Base-by-base conservation (phyloP, 1,284 basidiomycete genomes). In the Phlebopus sp. region DNA sequence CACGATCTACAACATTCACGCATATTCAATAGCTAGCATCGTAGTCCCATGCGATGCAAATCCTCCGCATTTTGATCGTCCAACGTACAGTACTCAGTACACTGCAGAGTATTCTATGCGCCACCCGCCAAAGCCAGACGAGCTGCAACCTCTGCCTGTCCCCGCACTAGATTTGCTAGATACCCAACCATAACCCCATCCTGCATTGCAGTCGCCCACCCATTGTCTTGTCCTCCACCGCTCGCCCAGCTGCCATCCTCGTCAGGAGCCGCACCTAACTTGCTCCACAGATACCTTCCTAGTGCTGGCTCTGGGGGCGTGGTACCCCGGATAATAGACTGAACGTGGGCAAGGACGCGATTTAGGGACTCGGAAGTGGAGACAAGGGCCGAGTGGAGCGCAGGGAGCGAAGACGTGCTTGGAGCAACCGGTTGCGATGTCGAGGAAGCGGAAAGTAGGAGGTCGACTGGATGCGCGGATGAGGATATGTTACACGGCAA, bases 1-100 rank as follows among this genome's bases (percentile, higher is more conserved):
- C 96, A 99, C 68, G 96, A 98, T 70, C 72, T 94, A 59, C 88
- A 97, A 65, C 96, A 98, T 70, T 95, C 93, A 31, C 78, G 95
- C 43, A 90, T 99, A 55, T 99, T 99, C 77, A 99, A 99, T 69
- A 90, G 87, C 69, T 89, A 35, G 43, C 13, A n/a, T n/a, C n/a
- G n/a, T n/a, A 7, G 23, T 21, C 1, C 5, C 15, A 32, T 15
- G 31, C 31, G 31, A 37, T 31, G 5, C 18, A 14, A 4, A 17
- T n/a, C 23, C 15, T 36, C 19, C 27, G 14, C 34, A 36, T 35
- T 48, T 50, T 32, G 29, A 35, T 6, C 4, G 21, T 23, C 19
- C 44, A 35, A n/a, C 38, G n/a, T n/a, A 17, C 27, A 37, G 9
- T 21, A 31, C 45, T 41, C 14, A 19, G 17, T 23, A 30, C n/a